Conservation (phyloP, 495 filamentous ascomycete species). For the Trichoderma erinaceum region DNA sequence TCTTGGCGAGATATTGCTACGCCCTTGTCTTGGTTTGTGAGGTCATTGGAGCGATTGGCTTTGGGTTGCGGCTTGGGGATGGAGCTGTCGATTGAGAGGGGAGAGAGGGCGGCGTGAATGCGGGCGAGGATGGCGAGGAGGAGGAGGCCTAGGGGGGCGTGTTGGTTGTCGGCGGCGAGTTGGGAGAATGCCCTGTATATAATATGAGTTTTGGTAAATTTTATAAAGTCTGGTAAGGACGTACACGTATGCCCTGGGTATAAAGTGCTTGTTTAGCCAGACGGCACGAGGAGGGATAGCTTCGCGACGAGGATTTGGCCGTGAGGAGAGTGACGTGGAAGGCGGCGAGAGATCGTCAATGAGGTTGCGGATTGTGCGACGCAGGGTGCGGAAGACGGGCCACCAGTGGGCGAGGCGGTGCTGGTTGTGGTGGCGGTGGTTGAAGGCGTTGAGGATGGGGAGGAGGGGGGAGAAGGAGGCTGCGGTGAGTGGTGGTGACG, state of each 20-base stretch:
- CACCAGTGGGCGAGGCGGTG: slow-evolving; percentile 69
- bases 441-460: slow-evolving; percentile 53
- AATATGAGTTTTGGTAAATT: neutral
- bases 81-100: slow-evolving; percentile 9
- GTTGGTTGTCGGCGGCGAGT: slow-evolving; percentile 64
- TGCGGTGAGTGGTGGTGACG: neutral
- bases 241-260: slow-evolving; percentile 30
- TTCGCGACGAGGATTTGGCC: neutral
- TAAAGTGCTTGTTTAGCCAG: slow-evolving; percentile 31
- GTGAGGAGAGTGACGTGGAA: neutral
- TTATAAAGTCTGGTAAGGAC: no score
- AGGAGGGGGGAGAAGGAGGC: slow-evolving; percentile 21
- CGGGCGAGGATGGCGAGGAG: slow-evolving; percentile 61
- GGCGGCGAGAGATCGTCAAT: slow-evolving; percentile 32
- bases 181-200: slow-evolving; percentile 58
- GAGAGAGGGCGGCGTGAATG: slow-evolving; percentile 40
- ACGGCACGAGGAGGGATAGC: slow-evolving; percentile 23
- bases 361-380: slow-evolving; percentile 54
- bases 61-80: neutral
- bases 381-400: slow-evolving; percentile 59
- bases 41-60: neutral
- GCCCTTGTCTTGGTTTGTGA: neutral
- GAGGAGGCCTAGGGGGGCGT: slow-evolving; percentile 71
- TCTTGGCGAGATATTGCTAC: slow-evolving; percentile 19
- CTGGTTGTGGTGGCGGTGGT: slow-evolving; percentile 79